Base-by-base conservation (phyloP, 2,329 filamentous ascomycete species). In the Macrophomina pseudophaseolina region DNA sequence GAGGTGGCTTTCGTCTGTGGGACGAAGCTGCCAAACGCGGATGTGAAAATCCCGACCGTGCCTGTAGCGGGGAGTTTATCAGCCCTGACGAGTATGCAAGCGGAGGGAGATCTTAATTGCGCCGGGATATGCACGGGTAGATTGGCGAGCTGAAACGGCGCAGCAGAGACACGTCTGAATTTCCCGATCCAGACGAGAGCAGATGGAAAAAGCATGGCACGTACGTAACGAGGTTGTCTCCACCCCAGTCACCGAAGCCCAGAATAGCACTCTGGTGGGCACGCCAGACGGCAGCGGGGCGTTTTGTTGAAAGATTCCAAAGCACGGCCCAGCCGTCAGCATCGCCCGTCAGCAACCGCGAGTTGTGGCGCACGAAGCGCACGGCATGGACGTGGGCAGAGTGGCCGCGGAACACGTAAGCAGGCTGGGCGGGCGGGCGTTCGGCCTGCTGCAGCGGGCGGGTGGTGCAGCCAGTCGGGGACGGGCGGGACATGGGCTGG, bases 41-140 rank as follows among this genome's bases (percentile, higher is more conserved):
- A 98, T 84, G 74, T 89, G 91, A 76, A 95, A 91, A 76, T 99
- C 95, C 76, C 95, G 87, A 14, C 94, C 94, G 80, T 98, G 94
- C 42, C 94, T 97, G 56, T 44, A 33, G 11, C 53, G 53, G 53
- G 23, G 14, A 33, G 30, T 30, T 23, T 23, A 58, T 58, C 53
- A 58, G 53, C 53, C 35, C 23, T 23, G 23, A 23, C 23, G 23
- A 23, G 23, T 23, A 23, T 23, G 23, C 23, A 23, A 23, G 23
- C 23, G 23, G 2, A 23, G 23, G 23, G 23, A 23, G 23, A 23
- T 23, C 23, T 23, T 3, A 23, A 23, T 23, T 23, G 23, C 23
- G 23, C 6, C n/a, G 48, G 23, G 48, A 28, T 11, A 32, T 28
- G 30, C 44, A 63, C 40, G 33, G 46, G 44, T 30, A 44, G n/a